These are phyloP conservation scores for Rhododendron henanense DNA, from an alignment of 148 eudicot genomes.

Conservation along the genomic window DNA sequence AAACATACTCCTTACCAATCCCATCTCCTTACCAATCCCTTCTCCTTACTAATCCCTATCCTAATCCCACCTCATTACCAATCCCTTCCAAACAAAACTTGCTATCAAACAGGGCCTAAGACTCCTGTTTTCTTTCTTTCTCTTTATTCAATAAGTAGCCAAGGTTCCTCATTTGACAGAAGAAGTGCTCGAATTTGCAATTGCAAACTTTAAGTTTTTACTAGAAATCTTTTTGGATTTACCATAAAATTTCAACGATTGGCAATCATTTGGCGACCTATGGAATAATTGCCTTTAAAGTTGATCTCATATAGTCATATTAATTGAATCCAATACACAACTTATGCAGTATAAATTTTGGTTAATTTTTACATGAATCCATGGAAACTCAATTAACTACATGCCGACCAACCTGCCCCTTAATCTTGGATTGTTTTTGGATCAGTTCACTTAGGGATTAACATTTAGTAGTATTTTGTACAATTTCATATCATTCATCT, in stretches of 20 bases:
- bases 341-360: background rate
- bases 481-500: background rate
- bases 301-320: background rate
- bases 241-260: background rate
- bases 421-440: background rate
- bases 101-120: too few species aligned
- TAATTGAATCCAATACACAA: background rate
- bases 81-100: too few species aligned
- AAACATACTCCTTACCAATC: too few species aligned
- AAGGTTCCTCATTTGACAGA: background rate
- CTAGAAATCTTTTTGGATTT: background rate
- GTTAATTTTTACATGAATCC: background rate
- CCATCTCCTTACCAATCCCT: too few species aligned
- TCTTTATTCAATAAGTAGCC: background rate
- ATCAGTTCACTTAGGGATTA: background rate
- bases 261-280: background rate
- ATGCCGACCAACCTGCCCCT: background rate
- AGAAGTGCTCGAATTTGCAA: background rate
- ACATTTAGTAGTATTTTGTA: background rate
- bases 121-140: background rate
- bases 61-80: too few species aligned
- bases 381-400: background rate
- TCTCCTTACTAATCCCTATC: too few species aligned
- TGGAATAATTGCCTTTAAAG: background rate
- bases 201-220: background rate